Conservation (phyloP, 768 basidiomycete genomes). For the Psilocybe subaeruginosa region DNA sequence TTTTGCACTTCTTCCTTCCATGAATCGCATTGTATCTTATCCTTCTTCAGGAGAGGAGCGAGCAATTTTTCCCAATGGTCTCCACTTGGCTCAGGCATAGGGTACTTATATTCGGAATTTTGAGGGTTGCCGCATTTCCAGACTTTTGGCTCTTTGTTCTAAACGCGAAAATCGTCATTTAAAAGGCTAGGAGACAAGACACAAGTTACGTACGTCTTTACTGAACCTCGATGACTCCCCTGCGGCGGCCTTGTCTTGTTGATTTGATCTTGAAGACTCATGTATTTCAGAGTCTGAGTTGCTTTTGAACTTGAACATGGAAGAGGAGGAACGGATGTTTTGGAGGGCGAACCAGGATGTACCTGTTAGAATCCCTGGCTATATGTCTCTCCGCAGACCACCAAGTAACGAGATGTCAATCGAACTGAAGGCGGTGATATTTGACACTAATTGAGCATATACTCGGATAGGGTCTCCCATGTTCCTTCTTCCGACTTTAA, state of each 20-base stretch:
- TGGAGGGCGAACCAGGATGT: not conserved
- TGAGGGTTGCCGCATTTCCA: conserved; percentile 14
- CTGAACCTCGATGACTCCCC: conserved; percentile 2
- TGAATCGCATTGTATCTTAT: conserved; percentile 17
- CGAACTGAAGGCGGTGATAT: not conserved
- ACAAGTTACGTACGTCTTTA: not conserved
- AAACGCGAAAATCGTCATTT: not conserved
- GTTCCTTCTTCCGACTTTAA: too few relatives aligned
- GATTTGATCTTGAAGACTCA: not conserved
- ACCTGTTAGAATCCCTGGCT: not conserved
- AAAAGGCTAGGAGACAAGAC: not conserved
- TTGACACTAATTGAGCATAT: not conserved
- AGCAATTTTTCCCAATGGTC: conserved; percentile 10
- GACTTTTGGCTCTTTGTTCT: conserved; percentile 2
- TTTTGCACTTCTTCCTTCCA: conserved; percentile 24
- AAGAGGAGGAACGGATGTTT: not conserved
- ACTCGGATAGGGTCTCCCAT: not conserved
- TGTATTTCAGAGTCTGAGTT: not conserved
- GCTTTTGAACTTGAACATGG: not conserved
- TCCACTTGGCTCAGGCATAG: conserved; percentile 10
- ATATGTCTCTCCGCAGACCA: not conserved
- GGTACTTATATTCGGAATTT: conserved; percentile 11
- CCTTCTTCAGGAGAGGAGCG: conserved; percentile 12
- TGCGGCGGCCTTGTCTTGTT: not conserved
- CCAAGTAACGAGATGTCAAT: not conserved